These are phyloP conservation scores for Diaporthe eres DNA, from an alignment of 2,329 filamentous ascomycete genomes.

Conservation along the genomic window DNA sequence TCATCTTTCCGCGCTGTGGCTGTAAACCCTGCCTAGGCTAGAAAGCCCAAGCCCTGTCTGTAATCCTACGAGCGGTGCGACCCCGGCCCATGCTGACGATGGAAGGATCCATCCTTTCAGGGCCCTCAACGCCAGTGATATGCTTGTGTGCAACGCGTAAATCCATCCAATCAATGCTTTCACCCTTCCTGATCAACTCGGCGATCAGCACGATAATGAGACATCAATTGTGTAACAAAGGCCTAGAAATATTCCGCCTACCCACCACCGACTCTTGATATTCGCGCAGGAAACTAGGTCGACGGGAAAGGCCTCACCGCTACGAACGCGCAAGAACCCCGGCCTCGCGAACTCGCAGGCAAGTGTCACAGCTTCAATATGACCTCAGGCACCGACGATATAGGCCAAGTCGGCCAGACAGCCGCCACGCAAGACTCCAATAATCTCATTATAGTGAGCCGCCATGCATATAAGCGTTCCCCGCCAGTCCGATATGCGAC, in stretches of 20 bases:
- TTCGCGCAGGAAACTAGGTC: background rate
- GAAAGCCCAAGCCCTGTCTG: background rate
- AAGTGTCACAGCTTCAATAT: background rate
- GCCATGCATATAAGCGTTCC: background rate
- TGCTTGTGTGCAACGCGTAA: background rate
- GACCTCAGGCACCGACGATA: background rate
- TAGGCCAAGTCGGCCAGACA: background rate
- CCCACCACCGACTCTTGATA: too few relatives aligned
- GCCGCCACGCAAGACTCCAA: background rate
- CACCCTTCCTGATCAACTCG: background rate
- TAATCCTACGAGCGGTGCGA: background rate
- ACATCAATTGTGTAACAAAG: background rate
- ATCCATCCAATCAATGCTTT: background rate
- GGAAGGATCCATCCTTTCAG: background rate
- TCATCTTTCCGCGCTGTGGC: background rate
- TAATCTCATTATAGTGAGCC: too few relatives aligned
- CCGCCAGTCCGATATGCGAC: background rate
- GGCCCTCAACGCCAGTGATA: background rate
- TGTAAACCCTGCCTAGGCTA: background rate
- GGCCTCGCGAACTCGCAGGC: background rate
- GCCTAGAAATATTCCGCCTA: background rate
- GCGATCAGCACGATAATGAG: background rate
- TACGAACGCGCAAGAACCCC: background rate
- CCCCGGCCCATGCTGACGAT: background rate
- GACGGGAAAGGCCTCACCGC: background rate